Evolutionary conservation across 768 basidiomycete species (phyloP).

Genomic region (Amanita phalloides): DNA sequence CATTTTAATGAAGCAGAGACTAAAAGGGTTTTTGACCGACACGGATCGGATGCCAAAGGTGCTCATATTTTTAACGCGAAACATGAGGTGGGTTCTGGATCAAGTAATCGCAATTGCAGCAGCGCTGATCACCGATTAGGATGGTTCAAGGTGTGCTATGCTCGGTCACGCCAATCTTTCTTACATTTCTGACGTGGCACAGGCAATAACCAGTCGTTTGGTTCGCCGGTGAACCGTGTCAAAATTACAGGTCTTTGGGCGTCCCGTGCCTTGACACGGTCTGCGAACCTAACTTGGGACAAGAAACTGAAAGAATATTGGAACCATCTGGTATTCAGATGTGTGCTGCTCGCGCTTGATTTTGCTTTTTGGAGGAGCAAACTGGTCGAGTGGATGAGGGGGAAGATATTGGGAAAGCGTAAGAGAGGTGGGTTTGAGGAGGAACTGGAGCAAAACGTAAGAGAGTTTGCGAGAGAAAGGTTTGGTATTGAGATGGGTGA

Average conservation of each 20-base stretch:
- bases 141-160: conserved; percentile 36
- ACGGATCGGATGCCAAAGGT: conserved; percentile 75
- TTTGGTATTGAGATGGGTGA: conserved; percentile 68
- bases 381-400: conserved; percentile 37
- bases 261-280: conserved; percentile 48
- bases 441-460: conserved; percentile 66
- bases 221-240: conserved; percentile 83
- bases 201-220: conserved; percentile 77
- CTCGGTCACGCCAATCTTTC: conserved; percentile 4
- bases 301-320: conserved; percentile 41
- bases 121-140: conserved; percentile 22
- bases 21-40: conserved; percentile 58
- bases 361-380: conserved; percentile 56
- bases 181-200: conserved; percentile 7
- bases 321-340: conserved; percentile 51
- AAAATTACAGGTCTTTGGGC: conserved; percentile 85
- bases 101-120: background rate
- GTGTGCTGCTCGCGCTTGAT: conserved; percentile 61
- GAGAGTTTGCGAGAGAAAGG: conserved; percentile 65
- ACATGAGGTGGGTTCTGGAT: conserved; percentile 20
- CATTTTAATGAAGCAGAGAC: conserved; percentile 52
- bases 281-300: conserved; percentile 27
- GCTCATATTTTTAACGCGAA: conserved; percentile 64
- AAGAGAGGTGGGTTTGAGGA: conserved; percentile 58
- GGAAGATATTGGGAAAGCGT: conserved; percentile 23